Conservation (phyloP, 2,329 filamentous ascomycete species). For the Scedosporium minutisporum region DNA sequence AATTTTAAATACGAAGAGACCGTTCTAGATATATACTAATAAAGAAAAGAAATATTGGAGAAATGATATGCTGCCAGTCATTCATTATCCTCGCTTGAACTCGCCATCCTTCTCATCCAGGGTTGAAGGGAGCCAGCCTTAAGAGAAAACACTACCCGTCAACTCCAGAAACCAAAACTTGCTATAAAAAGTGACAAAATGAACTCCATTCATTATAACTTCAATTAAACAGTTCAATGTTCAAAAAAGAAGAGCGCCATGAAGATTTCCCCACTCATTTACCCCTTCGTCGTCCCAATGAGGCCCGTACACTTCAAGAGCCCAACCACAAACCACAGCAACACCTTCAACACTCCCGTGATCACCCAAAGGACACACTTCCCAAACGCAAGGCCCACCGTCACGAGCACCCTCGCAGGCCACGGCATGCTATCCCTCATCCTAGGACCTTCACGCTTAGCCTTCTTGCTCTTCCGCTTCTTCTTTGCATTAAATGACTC, state of each 20-base stretch:
- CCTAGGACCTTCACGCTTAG: slow-evolving; percentile 14
- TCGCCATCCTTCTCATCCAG: background rate
- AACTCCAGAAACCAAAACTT: background rate
- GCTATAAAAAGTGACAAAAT: background rate
- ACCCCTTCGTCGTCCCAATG: slow-evolving; percentile 4
- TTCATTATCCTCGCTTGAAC: background rate
- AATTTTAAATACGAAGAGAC: background rate
- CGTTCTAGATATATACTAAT: background rate
- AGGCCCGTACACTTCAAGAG: slow-evolving; percentile 39
- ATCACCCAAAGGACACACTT: slow-evolving; percentile 50
- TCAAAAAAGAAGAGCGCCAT: background rate
- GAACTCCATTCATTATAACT: background rate
- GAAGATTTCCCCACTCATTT: background rate
- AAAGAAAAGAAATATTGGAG: background rate
- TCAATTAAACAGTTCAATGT: background rate
- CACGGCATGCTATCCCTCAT: slow-evolving; percentile 40
- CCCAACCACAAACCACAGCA: slow-evolving; percentile 38
- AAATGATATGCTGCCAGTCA: background rate
- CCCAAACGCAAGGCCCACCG: slow-evolving; percentile 41
- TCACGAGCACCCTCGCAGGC: slow-evolving; percentile 36
- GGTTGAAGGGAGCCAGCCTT: background rate
- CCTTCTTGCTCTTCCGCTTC: slow-evolving; percentile 9
- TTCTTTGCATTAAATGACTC: slow-evolving; percentile 10
- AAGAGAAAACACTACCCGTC: background rate
- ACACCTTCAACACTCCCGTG: slow-evolving; percentile 44